Base-by-base conservation (phyloP, 331 rosid species). In the Arachis monticola region DNA sequence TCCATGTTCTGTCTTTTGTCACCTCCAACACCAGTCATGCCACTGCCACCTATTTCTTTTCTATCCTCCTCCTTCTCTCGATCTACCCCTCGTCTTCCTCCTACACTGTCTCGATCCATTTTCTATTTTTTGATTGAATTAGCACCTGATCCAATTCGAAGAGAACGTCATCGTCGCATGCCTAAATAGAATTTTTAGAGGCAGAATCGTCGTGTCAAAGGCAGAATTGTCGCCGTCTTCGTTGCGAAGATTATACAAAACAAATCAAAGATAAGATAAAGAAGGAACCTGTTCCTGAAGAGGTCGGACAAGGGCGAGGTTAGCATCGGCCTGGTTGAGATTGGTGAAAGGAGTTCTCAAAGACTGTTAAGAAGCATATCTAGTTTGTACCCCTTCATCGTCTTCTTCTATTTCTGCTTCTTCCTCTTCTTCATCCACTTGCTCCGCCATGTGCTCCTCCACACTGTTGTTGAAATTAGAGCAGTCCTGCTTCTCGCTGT, bases 241-340 rank as follows among this genome's bases (percentile, higher is more conserved):
- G 22, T 17, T 17, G 22, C 22, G 22, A 17, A 17, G 22, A 17
- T 17, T 17, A 17, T 17, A 17, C 22, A 60, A 8, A 9, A 41
- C 6, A 22, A 60, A 57, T n/a, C 0, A 10, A 17, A 5, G 38
- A 52, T 40, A 61, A 69, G 51, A 56, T 8, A 22, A 72, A 47
- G 47, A 48, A 22, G 31, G 52, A 66, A 90, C 98, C 96, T 93
- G 97, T 50, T 93, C 98, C 82, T 93, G 98, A 52, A 93, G 96
- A 78, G 97, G 83, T 55, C 98, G 96, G 57, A 97, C 97, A 32
- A 93, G 98, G 61, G 96, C 97, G 10, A 87, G 93, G 93, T 93
- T 97, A 70, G 98, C 98, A 79, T 93, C 98, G 81, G 91, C 88
- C 87, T 91, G 97, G 86, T 90, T 91, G 84, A 93, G 97, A 89